Base-by-base conservation (phyloP, 345 rosid genomes). In the Eucalyptus curtisii region DNA sequence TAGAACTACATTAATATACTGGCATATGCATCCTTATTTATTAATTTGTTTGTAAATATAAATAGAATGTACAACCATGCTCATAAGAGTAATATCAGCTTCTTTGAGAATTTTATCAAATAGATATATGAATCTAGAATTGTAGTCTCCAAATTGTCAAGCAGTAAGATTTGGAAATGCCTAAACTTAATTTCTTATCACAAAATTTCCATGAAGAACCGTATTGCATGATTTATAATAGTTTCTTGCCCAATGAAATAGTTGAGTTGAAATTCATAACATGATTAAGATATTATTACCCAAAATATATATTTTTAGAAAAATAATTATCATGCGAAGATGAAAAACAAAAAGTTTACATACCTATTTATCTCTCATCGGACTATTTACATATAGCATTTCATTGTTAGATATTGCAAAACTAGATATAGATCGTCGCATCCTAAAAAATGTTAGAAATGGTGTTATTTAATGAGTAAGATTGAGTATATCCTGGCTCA, bases 351-450 rank as follows among this genome's bases (percentile, higher is more conserved):
- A 3, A 68, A 68, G 22, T 16, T 66, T 68, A 33, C 12, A 17
- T 68, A 5, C 19, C 44, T 68, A 33, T 33, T 17, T 68, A 31
- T 66, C 79, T 15, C 40, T 66, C 79, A 15, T 4, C 6, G 0
- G 44, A 33, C 44, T 17, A 31, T 68, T 68, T 68, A 68, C 1
- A 33, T 71, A 4, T 71, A 15, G 24, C 33, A 71, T 33, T 33
- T 71, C 2, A 0, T 3, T 15, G 25, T 10, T 33, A 33, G 81
- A 33, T 10, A 33, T 33, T 71, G 7, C 0, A 1, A 27, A 59
- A 61, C 16, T 61, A 30, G 4, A 30, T 13, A 27, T 30, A 27
- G 15, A 27, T 61, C 0, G 2, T 12, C 0, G 8, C 1, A 0
- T 17, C 81, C 10, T 17, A 8, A 71, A 17, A 33, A 33, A 71